phyloP scores from a whole-genome alignment of 2,329 filamentous ascomycete species.

The Chaetomium strumarium region DNA sequence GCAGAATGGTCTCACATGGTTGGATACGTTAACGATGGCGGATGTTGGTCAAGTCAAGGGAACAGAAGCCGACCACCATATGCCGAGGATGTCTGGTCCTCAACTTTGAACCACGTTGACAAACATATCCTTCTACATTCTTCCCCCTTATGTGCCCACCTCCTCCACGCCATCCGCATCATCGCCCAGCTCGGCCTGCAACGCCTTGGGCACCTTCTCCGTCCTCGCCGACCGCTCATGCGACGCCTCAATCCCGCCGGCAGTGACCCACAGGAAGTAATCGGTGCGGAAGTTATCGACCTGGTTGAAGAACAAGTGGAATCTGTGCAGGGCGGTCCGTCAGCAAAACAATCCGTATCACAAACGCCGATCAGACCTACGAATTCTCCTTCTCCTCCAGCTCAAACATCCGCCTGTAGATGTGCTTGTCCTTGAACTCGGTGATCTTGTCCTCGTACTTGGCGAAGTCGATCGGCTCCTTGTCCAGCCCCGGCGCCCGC shows the following conservation, averaged over 20 bases:
- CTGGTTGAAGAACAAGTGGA: constrained; percentile 73
- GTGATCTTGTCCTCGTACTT: constrained; percentile 73
- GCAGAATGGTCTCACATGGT: too few species aligned
- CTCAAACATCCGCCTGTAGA: constrained; percentile 86
- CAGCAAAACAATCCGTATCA: background rate
- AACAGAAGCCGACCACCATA: too few species aligned
- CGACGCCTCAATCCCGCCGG: constrained; percentile 59
- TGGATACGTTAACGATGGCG: too few species aligned
- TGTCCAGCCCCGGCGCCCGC: constrained; percentile 58
- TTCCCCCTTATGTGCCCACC: constrained; percentile 13
- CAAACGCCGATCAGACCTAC: too few species aligned
- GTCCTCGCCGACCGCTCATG: constrained; percentile 41
- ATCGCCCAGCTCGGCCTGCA: constrained; percentile 46
- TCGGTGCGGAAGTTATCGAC: constrained; percentile 67
- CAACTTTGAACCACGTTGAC: too few species aligned
- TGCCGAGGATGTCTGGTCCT: too few species aligned
- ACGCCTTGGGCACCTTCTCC: constrained; percentile 35
- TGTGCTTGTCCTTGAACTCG: constrained; percentile 85
- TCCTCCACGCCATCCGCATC: constrained; percentile 41
- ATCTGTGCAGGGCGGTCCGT: constrained; percentile 42
- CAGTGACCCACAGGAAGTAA: constrained; percentile 70
- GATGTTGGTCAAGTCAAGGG: too few species aligned
- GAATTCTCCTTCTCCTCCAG: constrained; percentile 83
- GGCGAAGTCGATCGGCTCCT: constrained; percentile 69
- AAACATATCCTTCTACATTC: too few species aligned